Evolutionary conservation across 306 rosid species (phyloP).

Genomic region (Fragaria nilgerrensis): DNA sequence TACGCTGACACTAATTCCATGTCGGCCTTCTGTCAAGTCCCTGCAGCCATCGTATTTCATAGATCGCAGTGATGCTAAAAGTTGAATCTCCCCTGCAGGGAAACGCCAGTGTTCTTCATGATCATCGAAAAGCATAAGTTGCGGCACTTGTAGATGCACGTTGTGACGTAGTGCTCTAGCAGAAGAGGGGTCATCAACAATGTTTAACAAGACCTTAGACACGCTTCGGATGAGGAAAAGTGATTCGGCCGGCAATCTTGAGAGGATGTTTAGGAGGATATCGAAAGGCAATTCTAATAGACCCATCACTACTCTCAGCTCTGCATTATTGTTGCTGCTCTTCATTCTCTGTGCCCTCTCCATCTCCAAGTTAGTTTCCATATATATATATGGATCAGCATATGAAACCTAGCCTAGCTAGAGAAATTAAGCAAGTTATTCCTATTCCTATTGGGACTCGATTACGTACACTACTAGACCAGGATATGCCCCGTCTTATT

Average conservation of each 20-base stretch:
- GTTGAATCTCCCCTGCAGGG: background rate
- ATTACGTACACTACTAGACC: too few species aligned
- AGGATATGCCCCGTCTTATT: too few species aligned
- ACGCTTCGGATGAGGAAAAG: background rate
- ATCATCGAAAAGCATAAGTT: background rate
- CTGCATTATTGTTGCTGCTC: background rate
- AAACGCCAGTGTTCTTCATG: accelerated
- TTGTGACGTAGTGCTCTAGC: background rate
- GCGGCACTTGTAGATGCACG: background rate
- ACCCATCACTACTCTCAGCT: background rate
- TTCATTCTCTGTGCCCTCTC: background rate
- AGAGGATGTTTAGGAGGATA: background rate
- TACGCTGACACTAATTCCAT: background rate
- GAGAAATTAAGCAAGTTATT: too few species aligned
- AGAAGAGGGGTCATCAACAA: background rate
- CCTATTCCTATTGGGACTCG: too few species aligned
- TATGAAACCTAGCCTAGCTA: too few species aligned
- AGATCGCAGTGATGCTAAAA: background rate
- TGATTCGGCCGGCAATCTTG: background rate
- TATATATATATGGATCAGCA: too few species aligned
- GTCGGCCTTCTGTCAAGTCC: background rate
- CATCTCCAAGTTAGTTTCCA: background rate
- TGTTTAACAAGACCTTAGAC: background rate
- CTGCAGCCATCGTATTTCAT: background rate
- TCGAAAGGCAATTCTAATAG: background rate